Conservation (phyloP, 208 protist species). For the Wallacemonas sp. region DNA sequence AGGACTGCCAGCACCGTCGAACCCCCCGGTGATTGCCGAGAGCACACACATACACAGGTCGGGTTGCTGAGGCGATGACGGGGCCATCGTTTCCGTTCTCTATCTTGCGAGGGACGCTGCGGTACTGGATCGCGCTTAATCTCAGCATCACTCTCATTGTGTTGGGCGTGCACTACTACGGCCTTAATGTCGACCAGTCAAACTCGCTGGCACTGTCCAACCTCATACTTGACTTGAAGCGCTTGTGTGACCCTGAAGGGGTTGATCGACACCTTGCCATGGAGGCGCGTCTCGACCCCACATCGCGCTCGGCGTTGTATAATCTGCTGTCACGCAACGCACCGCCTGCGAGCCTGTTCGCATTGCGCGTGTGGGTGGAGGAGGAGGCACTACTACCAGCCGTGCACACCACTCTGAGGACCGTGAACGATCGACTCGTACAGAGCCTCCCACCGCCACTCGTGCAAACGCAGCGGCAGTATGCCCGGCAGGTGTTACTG, state of each 20-base stretch:
- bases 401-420: conserved; percentile 44
- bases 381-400: conserved; percentile 28
- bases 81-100: conserved; percentile 5
- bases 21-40: too few relatives aligned
- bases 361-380: conserved; percentile 69
- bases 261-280: neutral
- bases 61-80: too few relatives aligned
- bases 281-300: neutral
- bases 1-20: too few relatives aligned
- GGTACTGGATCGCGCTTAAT: conserved; percentile 4
- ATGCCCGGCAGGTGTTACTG: conserved; percentile 8
- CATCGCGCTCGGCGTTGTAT: neutral
- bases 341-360: conserved; percentile 31
- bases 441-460: conserved; percentile 1
- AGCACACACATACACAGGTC: too few relatives aligned
- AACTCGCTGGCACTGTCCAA: conserved; percentile 37
- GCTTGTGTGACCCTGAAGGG: conserved; percentile 16
- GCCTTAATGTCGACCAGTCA: conserved; percentile 36
- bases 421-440: conserved; percentile 37
- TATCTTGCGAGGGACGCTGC: conserved; percentile 1
- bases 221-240: conserved; percentile 26
- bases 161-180: conserved; percentile 42
- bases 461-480: neutral
- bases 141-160: conserved; percentile 22
- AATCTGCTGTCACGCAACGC: neutral